Conservation (phyloP, 208 protist genomes). For the Crithidia fasciculata region DNA sequence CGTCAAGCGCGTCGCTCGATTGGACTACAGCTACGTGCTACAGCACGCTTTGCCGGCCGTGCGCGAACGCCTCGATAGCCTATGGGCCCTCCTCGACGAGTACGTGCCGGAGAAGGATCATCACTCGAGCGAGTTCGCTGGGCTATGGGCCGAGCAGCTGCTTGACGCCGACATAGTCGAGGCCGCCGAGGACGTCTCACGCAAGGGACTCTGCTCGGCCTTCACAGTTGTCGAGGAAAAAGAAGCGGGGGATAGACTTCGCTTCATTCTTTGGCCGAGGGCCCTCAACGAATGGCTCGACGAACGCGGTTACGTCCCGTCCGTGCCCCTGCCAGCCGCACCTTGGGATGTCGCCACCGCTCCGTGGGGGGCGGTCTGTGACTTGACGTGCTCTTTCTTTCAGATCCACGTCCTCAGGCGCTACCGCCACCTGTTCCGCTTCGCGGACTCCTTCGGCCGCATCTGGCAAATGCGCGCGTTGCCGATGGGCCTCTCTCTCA, state of each 20-base stretch:
- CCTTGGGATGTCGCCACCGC: conserved; percentile 12
- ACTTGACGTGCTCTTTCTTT: conserved; percentile 26
- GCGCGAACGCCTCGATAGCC: background rate
- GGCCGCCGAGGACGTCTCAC: background rate
- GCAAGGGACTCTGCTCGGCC: background rate
- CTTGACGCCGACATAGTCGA: background rate
- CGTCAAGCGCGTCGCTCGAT: background rate
- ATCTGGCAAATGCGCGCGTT: conserved; percentile 20
- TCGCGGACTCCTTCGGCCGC: conserved; percentile 4
- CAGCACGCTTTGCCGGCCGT: background rate
- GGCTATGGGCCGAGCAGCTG: background rate
- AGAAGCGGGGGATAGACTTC: conserved; percentile 2
- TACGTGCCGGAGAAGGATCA: background rate
- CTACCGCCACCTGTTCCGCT: conserved; percentile 13
- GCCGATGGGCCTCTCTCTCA: conserved; percentile 7
- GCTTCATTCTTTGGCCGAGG: conserved; percentile 20
- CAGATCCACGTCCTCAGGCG: conserved; percentile 5
- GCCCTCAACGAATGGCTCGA: conserved; percentile 16
- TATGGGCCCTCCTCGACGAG: background rate
- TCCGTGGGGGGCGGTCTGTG: conserved; percentile 5
- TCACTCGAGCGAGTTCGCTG: background rate
- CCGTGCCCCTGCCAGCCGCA: conserved; percentile 5
- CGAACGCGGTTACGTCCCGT: conserved; percentile 8
- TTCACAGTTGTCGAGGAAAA: conserved; percentile 17
- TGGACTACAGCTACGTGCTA: background rate